Conservation (phyloP, 208 protist genomes). For the Vickermania spadyakhi region DNA sequence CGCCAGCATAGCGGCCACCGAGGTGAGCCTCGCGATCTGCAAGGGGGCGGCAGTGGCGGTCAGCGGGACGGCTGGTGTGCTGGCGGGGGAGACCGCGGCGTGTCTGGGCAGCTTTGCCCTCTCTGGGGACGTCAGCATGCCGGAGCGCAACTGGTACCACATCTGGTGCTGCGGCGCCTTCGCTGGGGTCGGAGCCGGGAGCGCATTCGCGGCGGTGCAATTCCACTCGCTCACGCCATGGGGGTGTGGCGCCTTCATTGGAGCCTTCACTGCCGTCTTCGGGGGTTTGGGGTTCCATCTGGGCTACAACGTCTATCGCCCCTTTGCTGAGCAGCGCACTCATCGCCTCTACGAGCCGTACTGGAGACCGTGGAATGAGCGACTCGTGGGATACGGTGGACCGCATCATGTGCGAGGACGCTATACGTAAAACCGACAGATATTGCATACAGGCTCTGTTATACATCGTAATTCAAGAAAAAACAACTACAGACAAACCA, state of each 20-base stretch:
- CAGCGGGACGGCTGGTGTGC: constrained; percentile 33
- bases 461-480: too few relatives aligned
- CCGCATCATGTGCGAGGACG: constrained; percentile 53
- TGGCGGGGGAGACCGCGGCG: constrained; percentile 33
- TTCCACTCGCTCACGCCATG: constrained; percentile 40
- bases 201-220: constrained; percentile 36
- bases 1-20: constrained; percentile 43
- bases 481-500: too few relatives aligned
- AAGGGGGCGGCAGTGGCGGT: constrained; percentile 43
- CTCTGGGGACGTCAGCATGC: constrained; percentile 27
- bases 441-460: too few relatives aligned
- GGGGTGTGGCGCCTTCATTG: constrained; percentile 35
- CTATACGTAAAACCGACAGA: constrained; percentile 39
- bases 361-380: constrained; percentile 73
- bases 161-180: constrained; percentile 23
- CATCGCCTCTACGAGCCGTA: constrained; percentile 61
- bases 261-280: constrained; percentile 17
- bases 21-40: constrained; percentile 46
- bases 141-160: constrained; percentile 56
- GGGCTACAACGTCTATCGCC: constrained; percentile 54
- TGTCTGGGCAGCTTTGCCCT: constrained; percentile 14
- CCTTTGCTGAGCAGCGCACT: constrained; percentile 37
- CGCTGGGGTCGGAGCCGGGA: constrained; percentile 37
- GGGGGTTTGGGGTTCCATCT: constrained; percentile 24
- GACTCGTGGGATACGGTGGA: constrained; percentile 29